phyloP scores from a whole-genome alignment of 495 filamentous ascomycete genomes.

The Penicillium longicatenatum region DNA sequence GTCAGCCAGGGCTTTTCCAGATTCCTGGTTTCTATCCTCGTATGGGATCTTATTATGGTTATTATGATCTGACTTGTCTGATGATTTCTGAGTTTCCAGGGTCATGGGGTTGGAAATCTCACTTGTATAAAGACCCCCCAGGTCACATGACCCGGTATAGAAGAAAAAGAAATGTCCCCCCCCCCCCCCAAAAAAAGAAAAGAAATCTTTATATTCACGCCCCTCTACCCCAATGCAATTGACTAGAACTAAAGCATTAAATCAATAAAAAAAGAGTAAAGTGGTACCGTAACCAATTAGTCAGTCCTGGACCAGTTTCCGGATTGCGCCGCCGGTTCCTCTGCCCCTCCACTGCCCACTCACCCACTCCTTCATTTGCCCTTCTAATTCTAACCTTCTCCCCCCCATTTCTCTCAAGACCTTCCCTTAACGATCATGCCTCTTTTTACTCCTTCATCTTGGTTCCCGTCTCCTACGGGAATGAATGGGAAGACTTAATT shows the following conservation, averaged over 20 bases:
- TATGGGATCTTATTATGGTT: background rate
- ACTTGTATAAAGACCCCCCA: background rate
- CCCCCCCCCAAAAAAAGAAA: background rate
- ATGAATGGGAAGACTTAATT: constrained; percentile 48
- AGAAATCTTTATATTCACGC: background rate
- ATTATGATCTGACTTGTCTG: background rate
- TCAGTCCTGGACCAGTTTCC: constrained; percentile 14
- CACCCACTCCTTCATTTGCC: constrained; percentile 16
- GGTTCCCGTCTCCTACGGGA: constrained; percentile 44
- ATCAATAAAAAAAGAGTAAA: constrained; percentile 7
- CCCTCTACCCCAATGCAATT: background rate
- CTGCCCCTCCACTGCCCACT: constrained; percentile 33
- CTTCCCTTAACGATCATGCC: constrained; percentile 38
- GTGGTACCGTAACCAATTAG: constrained; percentile 19
- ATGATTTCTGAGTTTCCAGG: no score
- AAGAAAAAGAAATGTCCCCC: background rate
- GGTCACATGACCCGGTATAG: constrained; percentile 1
- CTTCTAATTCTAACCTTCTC: constrained; percentile 31
- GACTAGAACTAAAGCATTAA: constrained; percentile 3
- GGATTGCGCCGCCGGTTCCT: constrained; percentile 29
- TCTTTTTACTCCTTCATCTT: constrained; percentile 35
- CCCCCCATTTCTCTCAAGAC: constrained; percentile 28
- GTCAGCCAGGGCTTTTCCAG: background rate
- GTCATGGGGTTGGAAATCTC: no score
- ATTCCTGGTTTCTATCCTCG: background rate